Conservation (phyloP, 352 stramenopile species). For the Plasmopara halstedii region DNA sequence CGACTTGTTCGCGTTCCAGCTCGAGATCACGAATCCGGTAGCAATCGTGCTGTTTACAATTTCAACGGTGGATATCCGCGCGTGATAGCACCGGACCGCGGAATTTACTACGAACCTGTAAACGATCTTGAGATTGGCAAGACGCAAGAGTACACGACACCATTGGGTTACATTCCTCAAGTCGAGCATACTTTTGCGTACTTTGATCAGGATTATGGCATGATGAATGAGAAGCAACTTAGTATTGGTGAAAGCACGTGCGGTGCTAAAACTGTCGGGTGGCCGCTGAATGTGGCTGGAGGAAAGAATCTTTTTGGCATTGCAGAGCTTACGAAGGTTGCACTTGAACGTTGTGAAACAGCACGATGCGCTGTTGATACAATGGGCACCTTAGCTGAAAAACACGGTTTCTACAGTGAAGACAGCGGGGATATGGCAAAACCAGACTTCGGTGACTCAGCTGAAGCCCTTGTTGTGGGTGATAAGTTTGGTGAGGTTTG, state of each 20-base stretch:
- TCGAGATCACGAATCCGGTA: conserved; percentile 36
- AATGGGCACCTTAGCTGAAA: conserved; percentile 89
- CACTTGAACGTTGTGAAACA: conserved; percentile 82
- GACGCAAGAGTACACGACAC: conserved; percentile 29
- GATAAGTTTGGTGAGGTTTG: conserved; percentile 87
- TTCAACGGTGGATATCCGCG: conserved; percentile 67
- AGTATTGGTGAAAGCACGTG: conserved; percentile 94
- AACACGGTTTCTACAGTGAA: conserved; percentile 93
- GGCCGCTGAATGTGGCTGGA: conserved; percentile 40
- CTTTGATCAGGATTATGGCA: conserved; percentile 91
- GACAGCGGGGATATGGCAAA: conserved; percentile 56
- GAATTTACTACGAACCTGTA: conserved; percentile 48
- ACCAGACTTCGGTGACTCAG: conserved; percentile 62
- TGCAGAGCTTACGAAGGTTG: conserved; percentile 84
- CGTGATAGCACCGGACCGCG: conserved; percentile 63
- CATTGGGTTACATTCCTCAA: conserved; percentile 86
- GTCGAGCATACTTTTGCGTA: conserved; percentile 89
- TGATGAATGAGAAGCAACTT: conserved; percentile 93
- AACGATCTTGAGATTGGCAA: conserved; percentile 5
- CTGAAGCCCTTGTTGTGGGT: conserved; percentile 80
- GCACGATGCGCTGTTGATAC: conserved; percentile 76
- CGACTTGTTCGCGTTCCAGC: conserved; percentile 88
- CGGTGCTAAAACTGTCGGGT: conserved; percentile 71
- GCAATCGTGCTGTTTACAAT: conserved; percentile 56
- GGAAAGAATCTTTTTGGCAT: conserved; percentile 89